Base-by-base conservation (phyloP, 345 rosid genomes). In the Kernera saxatilis region DNA sequence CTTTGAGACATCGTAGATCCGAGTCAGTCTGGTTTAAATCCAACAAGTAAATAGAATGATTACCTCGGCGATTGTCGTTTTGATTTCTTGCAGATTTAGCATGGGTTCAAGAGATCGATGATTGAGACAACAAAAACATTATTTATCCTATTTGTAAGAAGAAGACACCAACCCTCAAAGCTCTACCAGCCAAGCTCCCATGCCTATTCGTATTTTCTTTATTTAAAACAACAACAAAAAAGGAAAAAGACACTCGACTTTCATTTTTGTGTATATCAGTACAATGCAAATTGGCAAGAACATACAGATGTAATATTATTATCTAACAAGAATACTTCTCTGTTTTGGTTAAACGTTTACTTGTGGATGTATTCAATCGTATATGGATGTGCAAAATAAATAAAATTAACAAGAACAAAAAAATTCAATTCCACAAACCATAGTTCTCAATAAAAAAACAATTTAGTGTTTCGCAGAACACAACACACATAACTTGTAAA, bases 81-180 rank as follows among this genome's bases (percentile, higher is more conserved):
- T 12, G 25, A 2, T 27, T 65, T 61, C 37, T 63, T 72, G 75
- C 90, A 94, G 99, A 89, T 84, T 82, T 94, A 82, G 88, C 94
- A 46, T 94, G 97, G 97, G 96, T 91, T 67, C 94, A 94, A 71
- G 96, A 88, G 48, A 82, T 94, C 21, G 96, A 89, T 10, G 97
- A 89, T 78, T 84, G 78, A 84, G 78, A 71, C 35, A 6, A 33
- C 9, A 27, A 19, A 23, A 8, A 43, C 43, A 45, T 43, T 19
- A 15, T 32, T 43, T 60, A 7, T 62, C 39, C 2, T n/a, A 45
- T 33, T 44, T 75, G 53, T 37, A 54, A 53, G 72, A 62, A 67
- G 52, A 56, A 44, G 49, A 69, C 45, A 36, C 41, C 29, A 62
- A 40, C 19, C 9, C 23, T 17, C 29, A 7, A 48, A 26, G 26